These are phyloP conservation scores for Ceratocystis harringtonii DNA, from an alignment of 2,329 filamentous ascomycete species.

Conservation along the genomic window DNA sequence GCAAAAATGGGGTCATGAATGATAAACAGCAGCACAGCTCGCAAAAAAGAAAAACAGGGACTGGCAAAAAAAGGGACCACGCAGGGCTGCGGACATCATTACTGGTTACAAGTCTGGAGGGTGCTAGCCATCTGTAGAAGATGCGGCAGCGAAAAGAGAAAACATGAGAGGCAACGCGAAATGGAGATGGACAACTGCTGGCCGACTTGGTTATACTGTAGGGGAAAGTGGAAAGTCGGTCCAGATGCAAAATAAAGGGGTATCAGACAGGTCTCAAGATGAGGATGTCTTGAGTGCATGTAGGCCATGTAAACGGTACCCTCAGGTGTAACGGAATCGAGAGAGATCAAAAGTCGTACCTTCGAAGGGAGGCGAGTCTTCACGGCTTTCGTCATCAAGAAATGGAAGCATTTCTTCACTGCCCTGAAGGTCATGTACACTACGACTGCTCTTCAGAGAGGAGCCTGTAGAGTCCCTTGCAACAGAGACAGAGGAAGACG, in stretches of 20 bases:
- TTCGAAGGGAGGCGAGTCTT: slow-evolving; percentile 21
- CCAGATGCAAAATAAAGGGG: slow-evolving; percentile 10
- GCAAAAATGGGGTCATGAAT: too few relatives aligned
- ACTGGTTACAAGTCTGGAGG: not conserved
- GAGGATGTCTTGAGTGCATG: not conserved
- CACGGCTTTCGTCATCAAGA: slow-evolving; percentile 34
- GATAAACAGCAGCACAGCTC: too few relatives aligned
- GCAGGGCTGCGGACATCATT: not conserved
- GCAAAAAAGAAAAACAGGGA: not conserved
- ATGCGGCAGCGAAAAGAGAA: not conserved
- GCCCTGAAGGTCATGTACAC: slow-evolving; percentile 23
- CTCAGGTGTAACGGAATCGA: slow-evolving; percentile 7
- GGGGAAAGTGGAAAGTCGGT: not conserved
- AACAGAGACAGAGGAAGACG: not conserved
- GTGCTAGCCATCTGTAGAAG: not conserved
- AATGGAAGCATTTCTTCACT: slow-evolving; percentile 44
- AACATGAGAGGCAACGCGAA: not conserved
- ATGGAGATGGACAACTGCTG: slow-evolving; percentile 4
- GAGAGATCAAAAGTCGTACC: slow-evolving; percentile 9
- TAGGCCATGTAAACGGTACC: not conserved
- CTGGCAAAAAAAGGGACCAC: not conserved
- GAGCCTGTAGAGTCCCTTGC: not conserved
- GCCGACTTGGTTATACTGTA: not conserved
- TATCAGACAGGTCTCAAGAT: not conserved
- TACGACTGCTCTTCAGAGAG: slow-evolving; percentile 26